Conservation (phyloP, 768 basidiomycete species). For the Mycena sanguinolenta region DNA sequence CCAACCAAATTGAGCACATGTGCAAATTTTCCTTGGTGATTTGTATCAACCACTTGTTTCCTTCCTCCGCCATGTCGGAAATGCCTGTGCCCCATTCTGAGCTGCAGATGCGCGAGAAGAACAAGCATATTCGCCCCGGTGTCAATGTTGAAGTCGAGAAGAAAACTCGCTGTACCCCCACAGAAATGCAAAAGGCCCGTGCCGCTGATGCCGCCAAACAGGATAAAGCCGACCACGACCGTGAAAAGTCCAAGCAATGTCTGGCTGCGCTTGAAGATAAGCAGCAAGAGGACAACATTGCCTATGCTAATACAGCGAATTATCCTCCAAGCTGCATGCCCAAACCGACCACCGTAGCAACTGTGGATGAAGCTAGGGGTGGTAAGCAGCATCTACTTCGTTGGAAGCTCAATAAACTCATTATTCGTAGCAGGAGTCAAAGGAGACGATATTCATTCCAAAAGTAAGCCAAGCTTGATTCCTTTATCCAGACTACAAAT, state of each 20-base stretch:
- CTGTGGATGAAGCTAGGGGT: too few relatives aligned
- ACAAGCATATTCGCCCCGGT: neutral
- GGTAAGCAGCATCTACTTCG: too few relatives aligned
- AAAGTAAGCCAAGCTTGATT: too few relatives aligned
- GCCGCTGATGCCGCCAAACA: neutral
- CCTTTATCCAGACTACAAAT: neutral
- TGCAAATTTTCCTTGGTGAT: neutral
- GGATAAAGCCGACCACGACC: neutral
- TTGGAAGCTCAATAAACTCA: too few relatives aligned
- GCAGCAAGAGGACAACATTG: neutral
- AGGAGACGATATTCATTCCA: too few relatives aligned
- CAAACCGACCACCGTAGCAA: too few relatives aligned
- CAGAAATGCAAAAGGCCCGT: neutral
- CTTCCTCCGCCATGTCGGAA: neutral
- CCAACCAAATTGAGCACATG: neutral
- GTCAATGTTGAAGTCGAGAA: neutral
- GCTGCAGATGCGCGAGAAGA: neutral
- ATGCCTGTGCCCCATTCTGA: neutral
- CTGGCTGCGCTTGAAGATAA: neutral
- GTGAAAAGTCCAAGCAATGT: neutral
- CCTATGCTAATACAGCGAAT: neutral
- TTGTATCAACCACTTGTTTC: neutral
- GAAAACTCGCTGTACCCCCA: neutral
- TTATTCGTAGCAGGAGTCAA: too few relatives aligned
- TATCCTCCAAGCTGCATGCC: neutral